Evolutionary conservation across 1,284 basidiomycete species (phyloP).

Genomic region (Hortiboletus rubellus): DNA sequence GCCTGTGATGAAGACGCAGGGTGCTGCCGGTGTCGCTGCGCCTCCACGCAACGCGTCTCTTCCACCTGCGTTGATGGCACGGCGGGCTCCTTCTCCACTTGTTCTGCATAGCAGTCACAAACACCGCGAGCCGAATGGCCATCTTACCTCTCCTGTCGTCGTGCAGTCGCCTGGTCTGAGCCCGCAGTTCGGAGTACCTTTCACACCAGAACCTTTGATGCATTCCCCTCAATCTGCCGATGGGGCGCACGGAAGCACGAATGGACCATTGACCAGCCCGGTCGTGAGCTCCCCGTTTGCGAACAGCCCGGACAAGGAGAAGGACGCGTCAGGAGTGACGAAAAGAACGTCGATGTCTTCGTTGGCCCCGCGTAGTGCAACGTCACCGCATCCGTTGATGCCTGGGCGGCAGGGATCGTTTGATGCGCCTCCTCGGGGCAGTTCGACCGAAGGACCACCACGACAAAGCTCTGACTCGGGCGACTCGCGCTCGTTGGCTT

Average conservation of each 20-base stretch:
- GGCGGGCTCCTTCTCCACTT: slow-evolving; percentile 22
- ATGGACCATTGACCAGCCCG: slow-evolving; percentile 14
- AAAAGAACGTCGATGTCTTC: slow-evolving; percentile 15
- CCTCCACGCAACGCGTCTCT: slow-evolving; percentile 13
- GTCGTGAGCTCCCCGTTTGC: slow-evolving; percentile 14
- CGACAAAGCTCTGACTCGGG: slow-evolving; percentile 28
- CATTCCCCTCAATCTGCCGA: slow-evolving; percentile 3
- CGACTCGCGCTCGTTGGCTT: slow-evolving; percentile 28
- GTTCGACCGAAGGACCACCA: slow-evolving; percentile 23
- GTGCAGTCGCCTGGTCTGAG: slow-evolving; percentile 9
- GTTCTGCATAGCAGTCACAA: slow-evolving; percentile 9
- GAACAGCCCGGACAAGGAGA: slow-evolving; percentile 20
- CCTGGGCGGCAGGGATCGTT: slow-evolving; percentile 16
- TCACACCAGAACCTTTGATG: slow-evolving; percentile 16
- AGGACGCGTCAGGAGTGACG: slow-evolving; percentile 11
- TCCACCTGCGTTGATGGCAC: slow-evolving; percentile 26
- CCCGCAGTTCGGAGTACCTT: slow-evolving; percentile 7
- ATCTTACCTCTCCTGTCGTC: slow-evolving; percentile 4
- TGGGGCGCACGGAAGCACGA: not conserved
- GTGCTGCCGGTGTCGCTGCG: not conserved
- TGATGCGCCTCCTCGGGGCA: slow-evolving; percentile 15
- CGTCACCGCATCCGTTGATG: slow-evolving; percentile 15
- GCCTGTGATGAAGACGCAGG: slow-evolving; percentile 11
- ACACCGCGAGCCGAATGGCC: slow-evolving; percentile 4
- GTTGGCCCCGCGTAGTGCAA: slow-evolving; percentile 6